Evolutionary conservation across 2,329 filamentous ascomycete species (phyloP).

Genomic region (Teratosphaeria epicoccoides): DNA sequence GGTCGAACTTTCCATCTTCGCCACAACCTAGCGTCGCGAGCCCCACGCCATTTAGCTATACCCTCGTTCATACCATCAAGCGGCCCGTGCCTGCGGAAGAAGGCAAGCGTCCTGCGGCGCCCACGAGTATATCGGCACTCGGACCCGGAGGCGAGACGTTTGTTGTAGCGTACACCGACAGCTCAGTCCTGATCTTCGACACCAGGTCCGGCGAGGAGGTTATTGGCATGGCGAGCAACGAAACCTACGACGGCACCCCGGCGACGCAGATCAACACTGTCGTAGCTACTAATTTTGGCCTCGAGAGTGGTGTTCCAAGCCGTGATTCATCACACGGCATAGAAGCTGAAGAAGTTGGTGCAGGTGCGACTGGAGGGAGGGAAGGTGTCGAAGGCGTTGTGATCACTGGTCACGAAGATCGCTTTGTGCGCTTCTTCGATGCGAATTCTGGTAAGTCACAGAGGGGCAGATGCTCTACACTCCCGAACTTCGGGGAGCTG

Average conservation of each 20-base stretch:
- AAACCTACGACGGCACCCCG: constrained; percentile 82
- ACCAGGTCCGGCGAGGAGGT: constrained; percentile 85
- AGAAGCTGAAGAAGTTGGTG: constrained; percentile 64
- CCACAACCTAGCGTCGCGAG: constrained; percentile 83
- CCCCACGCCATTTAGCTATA: constrained; percentile 76
- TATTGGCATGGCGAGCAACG: constrained; percentile 81
- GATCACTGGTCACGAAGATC: constrained; percentile 93
- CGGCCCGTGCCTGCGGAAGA: constrained; percentile 43
- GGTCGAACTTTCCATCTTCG: constrained; percentile 79
- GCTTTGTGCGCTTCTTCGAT: constrained; percentile 93
- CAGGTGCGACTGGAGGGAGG: constrained; percentile 74
- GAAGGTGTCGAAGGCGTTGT: constrained; percentile 74
- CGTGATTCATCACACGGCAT: constrained; percentile 54
- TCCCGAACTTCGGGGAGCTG: too few species aligned
- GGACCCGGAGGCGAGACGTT: constrained; percentile 74
- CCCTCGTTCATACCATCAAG: constrained; percentile 75
- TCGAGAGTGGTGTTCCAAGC: constrained; percentile 48
- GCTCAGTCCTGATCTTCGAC: constrained; percentile 83
- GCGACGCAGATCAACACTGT: constrained; percentile 82
- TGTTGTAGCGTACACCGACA: constrained; percentile 85
- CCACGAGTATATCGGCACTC: constrained; percentile 88
- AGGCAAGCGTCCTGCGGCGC: constrained; percentile 25
- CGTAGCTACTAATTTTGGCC: constrained; percentile 64
- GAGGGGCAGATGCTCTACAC: too few species aligned
- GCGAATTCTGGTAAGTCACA: constrained; percentile 89